Evolutionary conservation across 225 moss, liverwort and hornwort genomes (phyloP), one percentile per base, ranked within the genome.

Genomic region (Ulota crispa): DNA sequence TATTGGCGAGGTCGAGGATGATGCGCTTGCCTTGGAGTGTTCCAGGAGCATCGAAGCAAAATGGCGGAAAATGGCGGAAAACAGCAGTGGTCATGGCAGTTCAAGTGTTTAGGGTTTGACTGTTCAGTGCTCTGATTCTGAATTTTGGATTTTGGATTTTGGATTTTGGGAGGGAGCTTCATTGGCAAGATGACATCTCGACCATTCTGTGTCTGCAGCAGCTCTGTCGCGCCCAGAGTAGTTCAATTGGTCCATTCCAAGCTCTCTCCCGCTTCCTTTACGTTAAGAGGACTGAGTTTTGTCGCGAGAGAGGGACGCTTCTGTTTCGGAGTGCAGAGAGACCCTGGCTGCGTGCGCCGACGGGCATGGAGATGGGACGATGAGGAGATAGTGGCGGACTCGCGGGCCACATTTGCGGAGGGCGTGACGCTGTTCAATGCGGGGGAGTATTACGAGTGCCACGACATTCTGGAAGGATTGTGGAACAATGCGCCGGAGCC

Each of bases 401-500:
- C 92, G 52, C 85, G 85, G 85, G 86, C 90, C 61, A 94, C 90
- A 59, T 99, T 99, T 72, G 85, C 90, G 23, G 92, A 94, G 80
- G 94, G 94, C 16, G 94, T 96, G 80, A 86, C 85, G 77, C 50
- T 91, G 54, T 96, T 99, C 78, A 99, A 99, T 73, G 87, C 94
- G 7, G 95, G 94, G 54, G 93, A 99, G 52, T 99, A 99, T 77
- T 99, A 96, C 36, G 82, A 83, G 76, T 96, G 98, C 81, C 98
- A 99, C 54, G 96, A 99, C 74, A 83, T 94, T 61, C 87, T 99
- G 62, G 98, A 99, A 82, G 91, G 92, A 36, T 79, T 99, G 64
- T 99, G 98, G 98, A 99, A 99, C 82, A 87, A 94, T 63, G 91
- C 98, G 15, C 83, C 39, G 64, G 98, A 99, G 64, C 96, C 94